Conservation (phyloP, 768 basidiomycete genomes). For the Pleurotus eryngii region DNA sequence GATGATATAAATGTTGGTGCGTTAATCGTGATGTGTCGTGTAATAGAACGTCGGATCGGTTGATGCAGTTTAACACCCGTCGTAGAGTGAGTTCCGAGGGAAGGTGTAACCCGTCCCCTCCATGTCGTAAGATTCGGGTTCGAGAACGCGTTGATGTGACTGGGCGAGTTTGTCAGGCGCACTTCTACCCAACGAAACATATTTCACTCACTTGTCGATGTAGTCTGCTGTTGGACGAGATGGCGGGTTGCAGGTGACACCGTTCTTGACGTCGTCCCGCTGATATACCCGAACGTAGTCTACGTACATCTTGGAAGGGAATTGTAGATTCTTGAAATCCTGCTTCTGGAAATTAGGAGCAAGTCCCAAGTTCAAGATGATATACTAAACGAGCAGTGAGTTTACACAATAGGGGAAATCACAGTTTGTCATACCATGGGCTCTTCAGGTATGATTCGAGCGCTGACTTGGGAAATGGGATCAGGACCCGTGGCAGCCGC, state of each 20-base stretch:
- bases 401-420: not conserved
- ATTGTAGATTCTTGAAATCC: slow-evolving; percentile 67
- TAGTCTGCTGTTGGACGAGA: slow-evolving; percentile 78
- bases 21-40: not conserved
- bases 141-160: slow-evolving; percentile 54
- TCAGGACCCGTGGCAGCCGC: slow-evolving; percentile 69
- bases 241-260: slow-evolving; percentile 77
- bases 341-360: slow-evolving; percentile 71
- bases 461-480: slow-evolving; percentile 48
- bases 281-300: slow-evolving; percentile 93
- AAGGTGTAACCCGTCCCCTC: slow-evolving; percentile 72
- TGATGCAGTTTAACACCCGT: slow-evolving; percentile 32
- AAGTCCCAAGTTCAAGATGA: slow-evolving; percentile 85
- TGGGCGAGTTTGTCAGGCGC: slow-evolving; percentile 13
- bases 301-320: slow-evolving; percentile 79
- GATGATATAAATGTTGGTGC: not conserved
- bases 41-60: not conserved
- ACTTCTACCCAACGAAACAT: not conserved
- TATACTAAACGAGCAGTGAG: slow-evolving; percentile 43
- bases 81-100: slow-evolving; percentile 59
- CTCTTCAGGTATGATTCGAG: slow-evolving; percentile 82
- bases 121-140: slow-evolving; percentile 88
- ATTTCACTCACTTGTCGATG: slow-evolving; percentile 51
- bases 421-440: slow-evolving; percentile 69
- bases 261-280: slow-evolving; percentile 62